Evolutionary conservation across 148 eudicot species (phyloP).

Genomic region (Rhododendron mucronatum): DNA sequence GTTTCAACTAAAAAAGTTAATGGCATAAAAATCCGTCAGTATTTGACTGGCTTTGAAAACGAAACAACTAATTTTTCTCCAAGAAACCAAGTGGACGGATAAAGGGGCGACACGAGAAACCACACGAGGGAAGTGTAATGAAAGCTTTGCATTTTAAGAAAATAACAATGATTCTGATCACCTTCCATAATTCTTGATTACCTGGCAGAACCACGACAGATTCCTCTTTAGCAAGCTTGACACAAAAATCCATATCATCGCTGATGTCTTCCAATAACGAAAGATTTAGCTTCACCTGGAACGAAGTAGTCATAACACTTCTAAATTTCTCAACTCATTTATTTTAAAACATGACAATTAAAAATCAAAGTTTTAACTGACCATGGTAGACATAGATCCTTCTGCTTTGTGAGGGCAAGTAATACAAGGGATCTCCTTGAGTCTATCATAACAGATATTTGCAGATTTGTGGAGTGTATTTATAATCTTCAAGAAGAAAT

Average conservation of each 20-base stretch:
- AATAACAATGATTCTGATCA: not conserved
- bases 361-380: conserved; percentile 8
- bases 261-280: conserved; percentile 39
- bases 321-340: not conserved
- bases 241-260: conserved; percentile 59
- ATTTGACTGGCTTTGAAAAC: not conserved
- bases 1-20: not conserved
- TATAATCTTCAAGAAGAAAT: conserved; percentile 37
- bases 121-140: not conserved
- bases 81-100: not conserved
- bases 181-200: not conserved
- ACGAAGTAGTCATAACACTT: not conserved
- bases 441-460: conserved; percentile 32
- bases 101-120: not conserved
- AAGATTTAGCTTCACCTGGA: conserved; percentile 58
- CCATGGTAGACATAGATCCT: conserved; percentile 63
- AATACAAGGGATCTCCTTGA: conserved; percentile 48
- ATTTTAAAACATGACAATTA: not conserved
- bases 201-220: conserved; percentile 46
- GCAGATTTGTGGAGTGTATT: conserved; percentile 32
- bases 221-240: conserved; percentile 65
- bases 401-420: conserved; percentile 57
- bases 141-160: not conserved
- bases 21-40: not conserved
- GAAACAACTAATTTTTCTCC: not conserved